Base-by-base conservation (phyloP, 345 rosid genomes). In the Gossypium stocksii region DNA sequence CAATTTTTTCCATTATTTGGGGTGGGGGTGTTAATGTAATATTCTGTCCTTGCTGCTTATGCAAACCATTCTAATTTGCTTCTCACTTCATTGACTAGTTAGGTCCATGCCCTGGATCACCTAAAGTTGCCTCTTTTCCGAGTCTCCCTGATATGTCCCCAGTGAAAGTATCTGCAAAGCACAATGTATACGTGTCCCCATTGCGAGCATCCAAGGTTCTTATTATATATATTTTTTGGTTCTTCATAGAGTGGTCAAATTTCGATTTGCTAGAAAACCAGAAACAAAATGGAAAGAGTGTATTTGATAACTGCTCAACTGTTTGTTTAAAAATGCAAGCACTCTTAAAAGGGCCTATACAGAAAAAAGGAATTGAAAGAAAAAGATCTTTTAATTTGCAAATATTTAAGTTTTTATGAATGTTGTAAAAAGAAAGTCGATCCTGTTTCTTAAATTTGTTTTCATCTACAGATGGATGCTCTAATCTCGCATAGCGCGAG, bases 81-180 rank as follows among this genome's bases (percentile, higher is more conserved):
- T 15, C 11, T 60, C 43, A 15, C 80, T 64, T 72, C 60, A 19
- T 59, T 76, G 66, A 20, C 57, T 58, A 46, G 74, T 52, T 73
- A 94, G 98, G 91, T 82, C 92, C 79, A 65, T 87, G 94, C 77
- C 97, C 97, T 11, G 95, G 90, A 79, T 92, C 98, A 19, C 98
- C 98, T 43, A 91, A 89, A 80, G 86, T 88, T 58, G 84, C 93
- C 58, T 81, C 90, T 70, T 94, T 94, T 79, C 97, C 98, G 69
- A 87, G 78, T 83, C 92, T 94, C 62, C 98, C 98, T 46, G 98
- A 94, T 79, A 92, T 94, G 98, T 94, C 98, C 23, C 98, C 98
- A 1, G 89, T 87, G 82, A 94, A 94, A 87, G 93, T 92, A 46
- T 94, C 98, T 49, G 86, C 98, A 34, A 80, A 81, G 41, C 97